phyloP scores from a whole-genome alignment of 2,329 filamentous ascomycete species.

The Pseudogymnoascus sp. region DNA sequence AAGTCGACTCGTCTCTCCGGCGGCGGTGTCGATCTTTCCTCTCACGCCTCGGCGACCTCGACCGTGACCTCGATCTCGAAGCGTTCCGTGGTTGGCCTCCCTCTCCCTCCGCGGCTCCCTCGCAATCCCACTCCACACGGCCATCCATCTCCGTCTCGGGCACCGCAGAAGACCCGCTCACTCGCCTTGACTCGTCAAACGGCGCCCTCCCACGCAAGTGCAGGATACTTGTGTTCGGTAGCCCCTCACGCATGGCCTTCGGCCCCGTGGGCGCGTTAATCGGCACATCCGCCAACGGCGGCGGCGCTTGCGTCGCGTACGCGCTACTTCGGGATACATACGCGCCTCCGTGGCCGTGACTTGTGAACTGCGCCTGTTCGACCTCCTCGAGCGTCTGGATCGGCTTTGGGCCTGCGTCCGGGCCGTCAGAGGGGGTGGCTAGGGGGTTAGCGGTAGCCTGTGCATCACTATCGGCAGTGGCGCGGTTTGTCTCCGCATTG shows the following conservation, averaged over 20 bases:
- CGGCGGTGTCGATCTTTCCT: constrained; percentile 10
- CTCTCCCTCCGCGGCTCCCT: constrained; percentile 1
- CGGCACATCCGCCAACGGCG: constrained; percentile 33
- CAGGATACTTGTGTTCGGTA: constrained; percentile 71
- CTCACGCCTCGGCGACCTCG: constrained; percentile 22
- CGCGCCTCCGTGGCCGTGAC: neutral
- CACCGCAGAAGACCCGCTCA: constrained; percentile 8
- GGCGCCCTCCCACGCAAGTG: constrained; percentile 40
- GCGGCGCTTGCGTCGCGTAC: neutral
- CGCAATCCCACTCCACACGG: constrained; percentile 20
- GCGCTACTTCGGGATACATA: constrained; percentile 1
- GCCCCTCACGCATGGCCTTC: constrained; percentile 85
- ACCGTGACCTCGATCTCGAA: constrained; percentile 22
- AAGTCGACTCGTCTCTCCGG: neutral
- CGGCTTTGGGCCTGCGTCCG: constrained; percentile 17
- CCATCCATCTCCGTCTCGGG: constrained; percentile 21
- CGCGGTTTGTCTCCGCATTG: neutral
- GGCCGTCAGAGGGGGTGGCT: neutral
- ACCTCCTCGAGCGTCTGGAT: constrained; percentile 27
- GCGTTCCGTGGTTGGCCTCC: neutral
- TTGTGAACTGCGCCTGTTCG: constrained; percentile 9
- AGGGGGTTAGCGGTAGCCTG: neutral
- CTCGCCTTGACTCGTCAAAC: constrained; percentile 20
- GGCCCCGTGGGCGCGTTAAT: constrained; percentile 82
- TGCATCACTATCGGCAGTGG: neutral